Percentiles rank a stretch among this genome's conserved stretches.
Conservation (phyloP, 2,329 filamentous ascomycete species). For the Colletotrichum coccodes region DNA sequence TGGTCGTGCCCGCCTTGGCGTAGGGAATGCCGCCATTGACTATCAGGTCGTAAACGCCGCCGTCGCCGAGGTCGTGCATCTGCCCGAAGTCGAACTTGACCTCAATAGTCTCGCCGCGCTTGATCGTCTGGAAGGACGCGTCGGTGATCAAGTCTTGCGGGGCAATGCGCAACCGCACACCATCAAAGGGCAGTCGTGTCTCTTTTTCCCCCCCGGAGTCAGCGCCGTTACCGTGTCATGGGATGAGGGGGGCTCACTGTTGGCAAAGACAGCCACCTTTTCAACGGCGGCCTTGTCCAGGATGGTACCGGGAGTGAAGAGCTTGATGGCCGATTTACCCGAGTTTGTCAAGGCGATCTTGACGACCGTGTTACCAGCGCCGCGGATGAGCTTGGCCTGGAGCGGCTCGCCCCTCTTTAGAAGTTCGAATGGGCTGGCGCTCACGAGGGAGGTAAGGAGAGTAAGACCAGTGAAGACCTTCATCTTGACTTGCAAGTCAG, state of each 20-base stretch:
- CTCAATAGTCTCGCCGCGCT: slow-evolving; percentile 55
- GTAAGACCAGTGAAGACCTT: slow-evolving; percentile 47
- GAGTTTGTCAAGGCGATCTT: slow-evolving; percentile 59
- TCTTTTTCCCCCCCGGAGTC: slow-evolving; percentile 5
- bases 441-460: slow-evolving; percentile 46
- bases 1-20: slow-evolving; percentile 57
- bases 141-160: slow-evolving; percentile 49
- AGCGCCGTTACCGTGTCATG: not conserved
- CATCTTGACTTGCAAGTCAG: slow-evolving; percentile 40
- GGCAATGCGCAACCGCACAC: slow-evolving; percentile 58
- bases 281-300: slow-evolving; percentile 58
- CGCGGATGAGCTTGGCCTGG: slow-evolving; percentile 48
- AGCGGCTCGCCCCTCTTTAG: slow-evolving; percentile 48
- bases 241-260: slow-evolving; percentile 42
- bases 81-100: slow-evolving; percentile 61
- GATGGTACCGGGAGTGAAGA: slow-evolving; percentile 60
- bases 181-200: slow-evolving; percentile 50
- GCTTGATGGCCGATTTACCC: slow-evolving; percentile 52
- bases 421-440: slow-evolving; percentile 42
- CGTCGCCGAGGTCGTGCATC: slow-evolving; percentile 56
- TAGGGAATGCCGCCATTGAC: slow-evolving; percentile 63
- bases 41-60: slow-evolving; percentile 63
- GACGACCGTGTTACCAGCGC: slow-evolving; percentile 56
- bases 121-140: slow-evolving; percentile 57
- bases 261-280: slow-evolving; percentile 57